Conservation (phyloP, 1,139 yeast genomes). For the Scheffersomyces segobiensis region DNA sequence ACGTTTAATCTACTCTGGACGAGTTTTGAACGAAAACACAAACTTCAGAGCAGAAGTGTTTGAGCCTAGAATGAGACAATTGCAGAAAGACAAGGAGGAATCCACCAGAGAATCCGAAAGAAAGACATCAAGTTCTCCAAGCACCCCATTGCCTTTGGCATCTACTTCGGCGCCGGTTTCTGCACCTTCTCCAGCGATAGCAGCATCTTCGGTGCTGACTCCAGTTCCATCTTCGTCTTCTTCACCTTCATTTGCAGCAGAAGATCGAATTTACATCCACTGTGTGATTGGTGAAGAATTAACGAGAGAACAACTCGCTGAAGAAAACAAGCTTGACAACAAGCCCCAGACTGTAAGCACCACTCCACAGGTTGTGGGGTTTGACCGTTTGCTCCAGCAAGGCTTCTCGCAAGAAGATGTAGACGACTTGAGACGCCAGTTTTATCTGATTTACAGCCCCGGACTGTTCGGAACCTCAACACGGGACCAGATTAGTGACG, state of each 20-base stretch:
- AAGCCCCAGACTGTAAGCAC: constrained; percentile 54
- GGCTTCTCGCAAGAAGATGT: constrained; percentile 84
- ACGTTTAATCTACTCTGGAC: constrained; percentile 73
- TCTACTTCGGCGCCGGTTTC: constrained; percentile 4
- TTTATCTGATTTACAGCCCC: constrained; percentile 62
- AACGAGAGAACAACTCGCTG: constrained; percentile 55
- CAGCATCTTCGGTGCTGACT: not conserved
- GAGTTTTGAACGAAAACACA: constrained; percentile 62
- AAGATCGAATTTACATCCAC: constrained; percentile 56
- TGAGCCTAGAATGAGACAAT: constrained; percentile 24
- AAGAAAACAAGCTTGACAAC: constrained; percentile 66
- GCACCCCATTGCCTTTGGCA: not conserved
- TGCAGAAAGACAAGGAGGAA: not conserved
- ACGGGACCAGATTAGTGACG: constrained; percentile 33
- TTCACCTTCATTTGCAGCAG: not conserved
- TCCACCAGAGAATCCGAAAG: not conserved
- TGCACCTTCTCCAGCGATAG: not conserved
- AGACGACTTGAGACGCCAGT: constrained; percentile 69
- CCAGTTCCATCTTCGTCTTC: not conserved
- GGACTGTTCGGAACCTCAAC: constrained; percentile 3
- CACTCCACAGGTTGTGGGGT: constrained; percentile 76
- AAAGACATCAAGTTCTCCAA: constrained; percentile 6
- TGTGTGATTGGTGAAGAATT: constrained; percentile 79
- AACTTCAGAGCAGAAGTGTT: constrained; percentile 54
- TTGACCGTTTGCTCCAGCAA: constrained; percentile 77